Evolutionary conservation across 2,329 filamentous ascomycete species (phyloP).

Genomic region (Ceratocystis albifundus): DNA sequence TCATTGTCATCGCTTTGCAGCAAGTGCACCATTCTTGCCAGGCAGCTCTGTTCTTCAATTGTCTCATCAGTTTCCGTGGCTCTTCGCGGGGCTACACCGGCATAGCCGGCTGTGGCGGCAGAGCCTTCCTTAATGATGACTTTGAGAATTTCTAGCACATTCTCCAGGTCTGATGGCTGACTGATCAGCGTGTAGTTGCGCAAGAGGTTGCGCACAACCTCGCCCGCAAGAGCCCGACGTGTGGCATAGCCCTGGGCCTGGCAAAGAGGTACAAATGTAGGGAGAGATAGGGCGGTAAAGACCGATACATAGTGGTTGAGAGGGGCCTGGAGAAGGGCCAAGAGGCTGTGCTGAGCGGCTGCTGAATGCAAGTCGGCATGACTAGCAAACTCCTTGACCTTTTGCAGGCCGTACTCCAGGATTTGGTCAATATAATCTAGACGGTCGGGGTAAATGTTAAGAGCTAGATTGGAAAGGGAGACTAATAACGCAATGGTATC

Average conservation of each 20-base stretch:
- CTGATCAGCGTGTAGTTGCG: slow-evolving; percentile 70
- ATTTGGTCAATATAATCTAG: slow-evolving; percentile 95
- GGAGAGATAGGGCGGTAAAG: slow-evolving; percentile 89
- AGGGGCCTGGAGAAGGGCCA: slow-evolving; percentile 81
- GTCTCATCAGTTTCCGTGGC: slow-evolving; percentile 86
- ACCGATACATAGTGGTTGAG: slow-evolving; percentile 83
- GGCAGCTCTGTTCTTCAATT: slow-evolving; percentile 93
- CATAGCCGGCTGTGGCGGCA: slow-evolving; percentile 72
- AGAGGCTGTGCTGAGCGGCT: slow-evolving; percentile 74
- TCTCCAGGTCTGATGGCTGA: slow-evolving; percentile 68
- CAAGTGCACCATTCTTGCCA: slow-evolving; percentile 83
- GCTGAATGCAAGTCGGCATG: slow-evolving; percentile 90
- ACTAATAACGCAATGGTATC: slow-evolving; percentile 89
- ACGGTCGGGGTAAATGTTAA: slow-evolving; percentile 89
- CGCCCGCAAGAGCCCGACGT: slow-evolving; percentile 76
- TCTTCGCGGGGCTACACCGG: slow-evolving; percentile 65
- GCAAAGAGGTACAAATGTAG: slow-evolving; percentile 80
- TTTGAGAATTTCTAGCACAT: slow-evolving; percentile 75
- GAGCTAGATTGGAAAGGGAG: slow-evolving; percentile 82
- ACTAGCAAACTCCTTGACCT: slow-evolving; percentile 80
- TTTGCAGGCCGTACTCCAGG: slow-evolving; percentile 72
- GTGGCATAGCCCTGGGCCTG: slow-evolving; percentile 90
- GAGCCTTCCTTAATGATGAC: slow-evolving; percentile 90
- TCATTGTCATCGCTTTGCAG: slow-evolving; percentile 77
- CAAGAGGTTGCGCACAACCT: slow-evolving; percentile 72